Evolutionary conservation across 352 stramenopile genomes (phyloP).

Genomic region (Phytophthora colocasiae): DNA sequence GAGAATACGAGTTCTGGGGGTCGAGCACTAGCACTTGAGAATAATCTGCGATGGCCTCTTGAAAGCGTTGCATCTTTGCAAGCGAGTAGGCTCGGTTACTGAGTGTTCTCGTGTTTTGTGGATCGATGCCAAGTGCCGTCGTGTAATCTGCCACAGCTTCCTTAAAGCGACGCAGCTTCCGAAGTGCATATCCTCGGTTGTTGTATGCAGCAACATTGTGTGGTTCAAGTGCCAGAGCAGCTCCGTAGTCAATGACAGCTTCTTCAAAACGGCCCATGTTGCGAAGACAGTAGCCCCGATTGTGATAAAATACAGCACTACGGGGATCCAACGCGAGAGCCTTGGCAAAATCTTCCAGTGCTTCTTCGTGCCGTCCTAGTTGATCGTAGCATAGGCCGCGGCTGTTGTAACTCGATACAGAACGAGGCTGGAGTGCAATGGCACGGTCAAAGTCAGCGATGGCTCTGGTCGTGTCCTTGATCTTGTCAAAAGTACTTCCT

Average conservation of each 20-base stretch:
- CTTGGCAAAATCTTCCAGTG: slow-evolving; percentile 76
- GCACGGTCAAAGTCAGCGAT: slow-evolving; percentile 76
- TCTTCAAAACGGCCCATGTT: slow-evolving; percentile 81
- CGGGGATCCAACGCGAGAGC: slow-evolving; percentile 69
- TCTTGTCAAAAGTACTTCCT: slow-evolving; percentile 83
- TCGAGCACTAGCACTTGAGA: slow-evolving; percentile 74
- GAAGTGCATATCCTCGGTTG: slow-evolving; percentile 86
- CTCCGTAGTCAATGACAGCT: slow-evolving; percentile 73
- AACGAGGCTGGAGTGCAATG: slow-evolving; percentile 63
- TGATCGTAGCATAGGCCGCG: slow-evolving; percentile 82
- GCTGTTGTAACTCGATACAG: slow-evolving; percentile 84
- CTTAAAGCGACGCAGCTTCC: slow-evolving; percentile 75
- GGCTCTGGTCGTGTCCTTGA: slow-evolving; percentile 62
- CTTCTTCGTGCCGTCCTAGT: slow-evolving; percentile 62
- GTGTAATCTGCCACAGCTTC: slow-evolving; percentile 82
- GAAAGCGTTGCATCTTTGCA: slow-evolving; percentile 79
- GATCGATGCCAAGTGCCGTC: slow-evolving; percentile 71
- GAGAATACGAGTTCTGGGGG: slow-evolving; percentile 79
- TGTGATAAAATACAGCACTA: slow-evolving; percentile 87
- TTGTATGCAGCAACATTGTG: slow-evolving; percentile 82
- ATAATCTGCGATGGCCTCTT: slow-evolving; percentile 81
- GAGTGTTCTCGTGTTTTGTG: slow-evolving; percentile 79
- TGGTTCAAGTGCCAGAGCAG: slow-evolving; percentile 67
- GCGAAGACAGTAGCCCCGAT: slow-evolving; percentile 86
- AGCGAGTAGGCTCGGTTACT: slow-evolving; percentile 89